Percentiles rank a stretch among this genome's conserved stretches.
Conservation (phyloP, 2,329 filamentous ascomycete genomes). For the Trichoderma breve region DNA sequence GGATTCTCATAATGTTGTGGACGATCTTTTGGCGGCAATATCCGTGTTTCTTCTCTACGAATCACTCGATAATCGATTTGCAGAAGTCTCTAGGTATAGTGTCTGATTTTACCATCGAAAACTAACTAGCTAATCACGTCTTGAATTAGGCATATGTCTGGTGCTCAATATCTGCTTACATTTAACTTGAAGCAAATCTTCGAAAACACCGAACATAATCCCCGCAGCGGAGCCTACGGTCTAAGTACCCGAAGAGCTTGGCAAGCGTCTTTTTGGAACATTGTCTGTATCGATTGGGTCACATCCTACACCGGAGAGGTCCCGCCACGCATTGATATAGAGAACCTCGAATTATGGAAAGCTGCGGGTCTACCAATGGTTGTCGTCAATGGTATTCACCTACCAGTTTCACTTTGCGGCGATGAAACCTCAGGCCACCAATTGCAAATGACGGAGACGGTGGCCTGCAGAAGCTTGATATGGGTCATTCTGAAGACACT, state of each 20-base stretch:
- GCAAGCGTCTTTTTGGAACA: constrained; percentile 24
- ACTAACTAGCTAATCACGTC: not conserved
- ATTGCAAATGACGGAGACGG: constrained; percentile 21
- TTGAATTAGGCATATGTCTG: constrained; percentile 21
- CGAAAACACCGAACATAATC: not conserved
- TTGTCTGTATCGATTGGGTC: constrained; percentile 24
- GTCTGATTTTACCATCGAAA: not conserved
- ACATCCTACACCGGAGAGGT: constrained; percentile 19
- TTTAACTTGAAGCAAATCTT: not conserved
- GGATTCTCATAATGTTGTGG: constrained; percentile 1
- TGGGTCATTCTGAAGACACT: constrained; percentile 23
- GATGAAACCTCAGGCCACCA: not conserved
- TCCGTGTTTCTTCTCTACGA: constrained; percentile 25
- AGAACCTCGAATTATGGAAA: constrained; percentile 22
- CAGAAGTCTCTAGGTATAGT: constrained; percentile 21
- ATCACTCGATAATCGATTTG: constrained; percentile 24
- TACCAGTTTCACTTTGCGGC: constrained; percentile 16
- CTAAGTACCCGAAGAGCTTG: constrained; percentile 20
- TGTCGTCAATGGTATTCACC: constrained; percentile 6
- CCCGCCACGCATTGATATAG: constrained; percentile 18
- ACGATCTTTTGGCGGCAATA: constrained; percentile 22
- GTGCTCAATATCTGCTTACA: constrained; percentile 21
- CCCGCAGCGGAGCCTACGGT: constrained; percentile 11
- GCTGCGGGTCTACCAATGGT: constrained; percentile 22
- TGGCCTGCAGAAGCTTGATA: constrained; percentile 21